Conservation (phyloP, 805 yeast species). For the Wickerhamomyces bovis region DNA sequence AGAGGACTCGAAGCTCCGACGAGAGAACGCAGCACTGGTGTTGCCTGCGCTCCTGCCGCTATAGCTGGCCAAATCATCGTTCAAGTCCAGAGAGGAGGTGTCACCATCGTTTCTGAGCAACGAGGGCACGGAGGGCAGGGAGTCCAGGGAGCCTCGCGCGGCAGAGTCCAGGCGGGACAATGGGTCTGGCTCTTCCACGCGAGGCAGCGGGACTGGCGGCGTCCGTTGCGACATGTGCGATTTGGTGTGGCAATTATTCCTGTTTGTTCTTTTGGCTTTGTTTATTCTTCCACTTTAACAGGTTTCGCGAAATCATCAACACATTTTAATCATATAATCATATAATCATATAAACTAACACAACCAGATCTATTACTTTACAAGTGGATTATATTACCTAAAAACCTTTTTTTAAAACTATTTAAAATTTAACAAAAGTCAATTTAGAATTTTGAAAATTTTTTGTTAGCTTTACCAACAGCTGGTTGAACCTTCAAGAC, state of each 20-base stretch:
- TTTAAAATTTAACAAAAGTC: constrained; percentile 4
- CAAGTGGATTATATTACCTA: constrained; percentile 10
- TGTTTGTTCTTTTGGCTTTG: not conserved
- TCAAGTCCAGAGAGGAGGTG: constrained; percentile 22
- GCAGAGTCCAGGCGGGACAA: not conserved
- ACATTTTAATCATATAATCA: too few species aligned
- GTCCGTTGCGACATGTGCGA: not conserved
- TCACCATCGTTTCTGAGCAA: constrained; percentile 2
- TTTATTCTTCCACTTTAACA: too few species aligned
- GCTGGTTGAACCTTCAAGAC: constrained; percentile 93
- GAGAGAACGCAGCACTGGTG: constrained; percentile 13
- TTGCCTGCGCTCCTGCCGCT: constrained; percentile 13
- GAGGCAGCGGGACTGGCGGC: not conserved
- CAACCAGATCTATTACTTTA: constrained; percentile 4
- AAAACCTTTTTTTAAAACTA: not conserved
- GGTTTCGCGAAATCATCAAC: not conserved
- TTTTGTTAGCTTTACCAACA: constrained; percentile 83
- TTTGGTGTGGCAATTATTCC: not conserved
- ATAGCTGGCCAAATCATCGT: constrained; percentile 29
- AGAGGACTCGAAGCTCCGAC: constrained; percentile 29
- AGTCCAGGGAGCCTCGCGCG: not conserved
- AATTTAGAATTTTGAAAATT: constrained; percentile 90
- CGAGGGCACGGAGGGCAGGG: not conserved
- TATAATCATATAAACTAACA: too few species aligned
- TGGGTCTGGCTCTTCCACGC: not conserved